Evolutionary conservation across 257 asterid species (phyloP), one percentile per base, ranked within the genome.

Genomic region (Ophiorrhiza pumila): DNA sequence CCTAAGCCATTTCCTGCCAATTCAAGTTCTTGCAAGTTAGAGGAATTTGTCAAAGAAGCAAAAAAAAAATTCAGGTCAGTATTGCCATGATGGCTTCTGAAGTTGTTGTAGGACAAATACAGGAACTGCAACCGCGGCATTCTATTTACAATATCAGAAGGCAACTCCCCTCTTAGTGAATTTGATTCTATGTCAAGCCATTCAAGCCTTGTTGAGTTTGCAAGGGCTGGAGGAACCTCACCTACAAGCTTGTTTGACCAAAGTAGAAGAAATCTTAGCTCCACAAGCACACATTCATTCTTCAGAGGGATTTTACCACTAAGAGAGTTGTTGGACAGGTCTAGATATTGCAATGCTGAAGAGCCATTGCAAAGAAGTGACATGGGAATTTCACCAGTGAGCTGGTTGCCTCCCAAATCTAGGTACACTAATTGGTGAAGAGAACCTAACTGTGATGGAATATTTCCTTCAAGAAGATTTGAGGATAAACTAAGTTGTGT

Each of bases 111-210:
- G 18, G 97, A 90, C 72, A 92, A 62, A 71, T 88, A 89, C 1
- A 92, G 87, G 72, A 82, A 87, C 32, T 87, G 81, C 83, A 92
- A 82, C 50, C 68, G 69, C 11, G 90, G 89, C 84, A 88, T 70
- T 68, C 52, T 74, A 60, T 71, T 59, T 52, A 90, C 71, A 25
- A 88, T 78, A 41, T 78, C 13, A 32, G 85, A 79, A 4, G 97
- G 96, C 18, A 92, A 77, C 70, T 87, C 96, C 2, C 96, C 97
- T 8, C 80, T 63, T 5, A 92, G 78, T 0, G n/a, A 78, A 78
- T 90, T 92, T 31, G 85, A 72, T 78, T 86, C 97, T 56, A 92
- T 14, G 80, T 92, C 97, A 35, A 92, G 81, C 96, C 97, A 92
- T 83, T 88, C 87, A 14, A 90, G 86, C 34, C 76, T 85, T 2